Percentiles rank a stretch among this genome's conserved stretches.
Evolutionary conservation across 2,329 filamentous ascomycete genomes (phyloP).

Genomic region (Cercospora sesami): DNA sequence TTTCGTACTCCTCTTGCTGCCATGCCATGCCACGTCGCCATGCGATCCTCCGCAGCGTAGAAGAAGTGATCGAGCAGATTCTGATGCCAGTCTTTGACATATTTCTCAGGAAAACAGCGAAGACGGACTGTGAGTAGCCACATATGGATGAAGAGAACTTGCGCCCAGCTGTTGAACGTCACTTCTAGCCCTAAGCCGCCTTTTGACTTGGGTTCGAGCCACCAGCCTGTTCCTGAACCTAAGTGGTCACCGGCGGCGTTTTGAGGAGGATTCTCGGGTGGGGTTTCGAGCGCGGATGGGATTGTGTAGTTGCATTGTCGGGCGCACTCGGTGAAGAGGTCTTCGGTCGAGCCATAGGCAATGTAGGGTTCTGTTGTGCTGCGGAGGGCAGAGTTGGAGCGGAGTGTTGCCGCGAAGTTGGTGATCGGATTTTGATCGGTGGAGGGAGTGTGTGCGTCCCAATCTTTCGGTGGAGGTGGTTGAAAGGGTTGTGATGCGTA

Average conservation of each 20-base stretch:
- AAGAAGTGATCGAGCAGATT: slow-evolving; percentile 95
- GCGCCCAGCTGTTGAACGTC: slow-evolving; percentile 94
- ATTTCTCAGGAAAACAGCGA: slow-evolving; percentile 70
- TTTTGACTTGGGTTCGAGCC: slow-evolving; percentile 62
- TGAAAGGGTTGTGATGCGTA: slow-evolving; percentile 19
- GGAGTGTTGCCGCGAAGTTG: slow-evolving; percentile 32
- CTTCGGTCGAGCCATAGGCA: slow-evolving; percentile 75
- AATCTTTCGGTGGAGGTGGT: slow-evolving; percentile 17
- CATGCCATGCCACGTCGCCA: slow-evolving; percentile 76
- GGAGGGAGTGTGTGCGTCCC: slow-evolving; percentile 15
- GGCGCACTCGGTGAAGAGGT: slow-evolving; percentile 74
- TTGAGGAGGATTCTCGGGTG: slow-evolving; percentile 66
- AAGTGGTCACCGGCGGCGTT: slow-evolving; percentile 80
- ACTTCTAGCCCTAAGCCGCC: slow-evolving; percentile 66
- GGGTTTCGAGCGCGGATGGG: slow-evolving; percentile 61
- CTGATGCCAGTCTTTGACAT: slow-evolving; percentile 76
- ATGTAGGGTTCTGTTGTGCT: slow-evolving; percentile 66
- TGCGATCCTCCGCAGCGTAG: slow-evolving; percentile 79
- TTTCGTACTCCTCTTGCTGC: slow-evolving; percentile 57
- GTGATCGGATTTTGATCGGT: slow-evolving; percentile 23
- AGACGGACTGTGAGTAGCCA: slow-evolving; percentile 84
- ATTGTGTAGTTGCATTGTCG: slow-evolving; percentile 75
- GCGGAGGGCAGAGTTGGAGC: slow-evolving; percentile 36
- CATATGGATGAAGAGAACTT: slow-evolving; percentile 94
- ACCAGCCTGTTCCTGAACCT: slow-evolving; percentile 71